phyloP scores from a whole-genome alignment of 1,284 basidiomycete genomes.

The Coriolopsis trogii region DNA sequence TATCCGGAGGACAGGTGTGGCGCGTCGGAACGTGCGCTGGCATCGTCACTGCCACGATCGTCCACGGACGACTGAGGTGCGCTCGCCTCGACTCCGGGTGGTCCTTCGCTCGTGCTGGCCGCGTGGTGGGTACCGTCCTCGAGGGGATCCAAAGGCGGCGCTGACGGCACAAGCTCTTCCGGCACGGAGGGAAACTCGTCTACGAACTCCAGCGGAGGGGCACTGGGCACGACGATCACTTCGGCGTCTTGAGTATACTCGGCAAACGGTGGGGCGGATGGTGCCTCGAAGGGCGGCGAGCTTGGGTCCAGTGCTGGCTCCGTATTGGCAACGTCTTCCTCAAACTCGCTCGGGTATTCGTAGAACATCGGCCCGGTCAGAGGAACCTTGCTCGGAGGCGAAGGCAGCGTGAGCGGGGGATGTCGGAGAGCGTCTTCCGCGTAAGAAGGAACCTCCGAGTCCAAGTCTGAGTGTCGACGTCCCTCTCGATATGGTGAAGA shows the following conservation, averaged over 20 bases:
- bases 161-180: slow-evolving; percentile 14
- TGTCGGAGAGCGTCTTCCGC: slow-evolving; percentile 29
- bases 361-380: slow-evolving; percentile 32
- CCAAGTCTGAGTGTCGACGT: neutral
- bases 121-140: neutral
- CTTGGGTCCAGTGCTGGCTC: slow-evolving; percentile 27
- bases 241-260: neutral
- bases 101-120: neutral
- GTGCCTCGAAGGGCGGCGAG: slow-evolving; percentile 31
- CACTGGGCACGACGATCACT: slow-evolving; percentile 16
- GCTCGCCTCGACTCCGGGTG: slow-evolving; percentile 3
- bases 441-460: slow-evolving; percentile 27
- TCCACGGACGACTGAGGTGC: slow-evolving; percentile 7
- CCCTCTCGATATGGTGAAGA: slow-evolving; percentile 1
- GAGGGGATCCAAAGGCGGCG: slow-evolving; percentile 11
- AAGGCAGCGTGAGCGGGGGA: slow-evolving; percentile 24
- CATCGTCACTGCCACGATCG: slow-evolving; percentile 10
- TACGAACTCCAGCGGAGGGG: slow-evolving; percentile 17
- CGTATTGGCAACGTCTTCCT: slow-evolving; percentile 29
- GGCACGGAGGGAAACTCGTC: neutral
- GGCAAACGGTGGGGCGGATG: slow-evolving; percentile 30
- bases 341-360: slow-evolving; percentile 35
- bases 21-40: neutral
- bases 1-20: neutral
- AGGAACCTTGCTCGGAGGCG: slow-evolving; percentile 31